These are phyloP conservation scores for Daldinia caldariorum DNA, from an alignment of 495 filamentous ascomycete genomes.

Conservation along the genomic window DNA sequence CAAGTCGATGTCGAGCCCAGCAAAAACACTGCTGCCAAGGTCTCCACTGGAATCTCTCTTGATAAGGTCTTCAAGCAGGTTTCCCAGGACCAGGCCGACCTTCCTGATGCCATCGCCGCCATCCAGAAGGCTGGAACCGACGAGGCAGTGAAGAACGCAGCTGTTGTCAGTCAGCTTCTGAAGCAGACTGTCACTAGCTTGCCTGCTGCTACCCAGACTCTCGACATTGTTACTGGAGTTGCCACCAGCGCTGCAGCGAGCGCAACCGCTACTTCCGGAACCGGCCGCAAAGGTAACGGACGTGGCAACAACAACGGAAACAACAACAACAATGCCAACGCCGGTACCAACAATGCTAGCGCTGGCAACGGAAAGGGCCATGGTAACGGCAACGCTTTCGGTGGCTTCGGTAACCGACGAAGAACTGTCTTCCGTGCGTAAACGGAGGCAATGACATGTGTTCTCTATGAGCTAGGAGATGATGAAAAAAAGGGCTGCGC, in stretches of 20 bases:
- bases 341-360: slow-evolving; percentile 5
- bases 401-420: slow-evolving; percentile 22
- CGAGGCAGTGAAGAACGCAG: slow-evolving; percentile 47
- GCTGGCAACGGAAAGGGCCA: slow-evolving; percentile 8
- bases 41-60: slow-evolving; percentile 46
- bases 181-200: slow-evolving; percentile 30
- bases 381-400: neutral
- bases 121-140: slow-evolving; percentile 49
- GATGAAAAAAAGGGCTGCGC: slow-evolving; percentile 21
- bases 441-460: neutral
- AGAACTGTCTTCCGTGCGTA: slow-evolving; percentile 37
- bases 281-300: slow-evolving; percentile 10
- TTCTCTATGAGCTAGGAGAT: neutral
- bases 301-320: slow-evolving; percentile 21
- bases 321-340: slow-evolving; percentile 10
- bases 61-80: slow-evolving; percentile 47
- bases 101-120: slow-evolving; percentile 50
- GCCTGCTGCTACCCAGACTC: slow-evolving; percentile 27
- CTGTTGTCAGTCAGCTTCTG: slow-evolving; percentile 40
- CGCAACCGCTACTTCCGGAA: slow-evolving; percentile 11
- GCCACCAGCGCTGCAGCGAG: slow-evolving; percentile 22
- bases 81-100: slow-evolving; percentile 48
- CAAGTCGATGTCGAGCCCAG: slow-evolving; percentile 51
- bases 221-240: slow-evolving; percentile 21
- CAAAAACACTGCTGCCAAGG: slow-evolving; percentile 50